Base-by-base conservation (phyloP, 108 stramenopile genomes). In the Pseudonitzschia multistriata region DNA sequence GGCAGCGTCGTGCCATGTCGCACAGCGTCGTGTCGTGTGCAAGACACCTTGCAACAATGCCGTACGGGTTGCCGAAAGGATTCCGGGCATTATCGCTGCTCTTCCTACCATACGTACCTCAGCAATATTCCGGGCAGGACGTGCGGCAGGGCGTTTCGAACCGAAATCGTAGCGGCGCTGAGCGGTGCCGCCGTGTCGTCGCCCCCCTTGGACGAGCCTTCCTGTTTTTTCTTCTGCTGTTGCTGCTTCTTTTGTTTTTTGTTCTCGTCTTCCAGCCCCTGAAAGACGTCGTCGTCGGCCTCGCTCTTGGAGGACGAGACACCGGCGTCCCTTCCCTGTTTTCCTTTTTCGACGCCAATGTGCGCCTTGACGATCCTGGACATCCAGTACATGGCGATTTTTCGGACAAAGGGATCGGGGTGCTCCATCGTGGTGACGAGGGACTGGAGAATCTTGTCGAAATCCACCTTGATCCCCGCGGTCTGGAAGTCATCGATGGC, bases 361-460 rank as follows among this genome's bases (percentile, higher is more conserved):
- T 94, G 88, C 27, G 89, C 90, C 57, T 91, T 85, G 66, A 94
- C 87, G 60, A 94, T 94, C 17, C 89, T 82, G 35, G 77, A 84
- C 83, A 92, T 90, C 90, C 93, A 94, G 57, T 89, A 91, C 90
- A 94, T 91, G 62, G 93, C 93, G 8, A 94, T 90, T 76, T 94
- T 94, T 50, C 93, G 78, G 15, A 94, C 93, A 70, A 91, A 91
- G 0, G 93, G 93, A 82, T 94, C 88, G 21, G 93, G 93, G 72
- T 91, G 90, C 68, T 91, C 93, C 90, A 94, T 88, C 5, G 90
- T 90, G 10, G 88, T 81, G 15, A 91, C 90, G 33, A 94, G 73
- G 33, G 82, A 79, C 68, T 94, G 90, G 25, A 94, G 57, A 64
- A 94, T 87, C 63, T 94, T 91, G 72, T 94, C 93, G 69, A 91